These are phyloP conservation scores for Aaosphaeria pasadenensis DNA, from an alignment of 2,329 filamentous ascomycete species.

Conservation along the genomic window DNA sequence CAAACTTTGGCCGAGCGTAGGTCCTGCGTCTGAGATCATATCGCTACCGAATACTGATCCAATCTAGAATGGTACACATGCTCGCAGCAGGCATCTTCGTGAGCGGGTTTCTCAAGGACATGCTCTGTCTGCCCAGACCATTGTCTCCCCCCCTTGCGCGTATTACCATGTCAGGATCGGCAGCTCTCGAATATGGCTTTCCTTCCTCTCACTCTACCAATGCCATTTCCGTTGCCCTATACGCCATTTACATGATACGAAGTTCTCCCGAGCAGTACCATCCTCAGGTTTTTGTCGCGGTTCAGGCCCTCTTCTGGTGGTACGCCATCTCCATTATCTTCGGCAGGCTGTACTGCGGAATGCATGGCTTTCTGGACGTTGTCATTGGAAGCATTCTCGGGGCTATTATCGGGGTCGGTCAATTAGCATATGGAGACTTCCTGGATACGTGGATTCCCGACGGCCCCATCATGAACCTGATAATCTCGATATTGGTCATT, in stretches of 20 bases:
- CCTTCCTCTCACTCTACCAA: conserved; percentile 97
- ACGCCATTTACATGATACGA: conserved; percentile 69
- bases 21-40: conserved; percentile 29
- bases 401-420: conserved; percentile 57
- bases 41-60: conserved; percentile 11
- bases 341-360: conserved; percentile 92
- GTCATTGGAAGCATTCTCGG: conserved; percentile 76
- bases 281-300: conserved; percentile 55
- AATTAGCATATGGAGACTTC: conserved; percentile 53
- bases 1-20: conserved; percentile 81
- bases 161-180: conserved; percentile 96
- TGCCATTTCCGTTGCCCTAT: conserved; percentile 89
- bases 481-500: conserved; percentile 63
- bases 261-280: conserved; percentile 62
- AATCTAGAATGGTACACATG: conserved; percentile 49
- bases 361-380: conserved; percentile 97
- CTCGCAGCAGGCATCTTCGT: conserved; percentile 64
- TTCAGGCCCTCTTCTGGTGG: conserved; percentile 72
- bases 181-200: conserved; percentile 93
- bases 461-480: conserved; percentile 57
- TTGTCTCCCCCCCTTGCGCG: conserved; percentile 87
- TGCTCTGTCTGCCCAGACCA: conserved; percentile 87
- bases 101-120: conserved; percentile 91
- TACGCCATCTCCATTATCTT: conserved; percentile 88
- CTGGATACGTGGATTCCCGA: conserved; percentile 68